Evolutionary conservation across 2,329 filamentous ascomycete genomes (phyloP).

Genomic region (Talaromyces sp.): DNA sequence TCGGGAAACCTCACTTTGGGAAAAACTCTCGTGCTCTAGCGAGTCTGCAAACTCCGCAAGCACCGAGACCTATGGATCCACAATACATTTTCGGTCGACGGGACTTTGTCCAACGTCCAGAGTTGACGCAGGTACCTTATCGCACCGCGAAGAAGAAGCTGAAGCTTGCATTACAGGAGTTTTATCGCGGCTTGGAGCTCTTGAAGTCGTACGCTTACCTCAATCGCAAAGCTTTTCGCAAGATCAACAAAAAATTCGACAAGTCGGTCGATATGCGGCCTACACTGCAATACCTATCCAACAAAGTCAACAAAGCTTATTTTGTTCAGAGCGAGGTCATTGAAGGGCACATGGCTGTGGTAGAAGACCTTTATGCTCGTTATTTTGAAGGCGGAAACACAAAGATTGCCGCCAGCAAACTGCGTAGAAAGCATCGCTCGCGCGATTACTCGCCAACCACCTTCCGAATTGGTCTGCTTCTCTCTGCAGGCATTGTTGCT

Average conservation of each 20-base stretch:
- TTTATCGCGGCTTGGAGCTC: constrained; percentile 85
- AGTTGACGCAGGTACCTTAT: constrained; percentile 67
- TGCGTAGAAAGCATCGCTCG: constrained; percentile 65
- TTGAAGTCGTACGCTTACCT: constrained; percentile 86
- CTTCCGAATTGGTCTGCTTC: constrained; percentile 60
- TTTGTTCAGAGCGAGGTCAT: constrained; percentile 87
- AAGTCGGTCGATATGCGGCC: constrained; percentile 79
- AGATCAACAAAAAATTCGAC: constrained; percentile 99
- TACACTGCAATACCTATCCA: constrained; percentile 75
- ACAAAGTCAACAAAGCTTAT: constrained; percentile 84
- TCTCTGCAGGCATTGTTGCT: constrained; percentile 66
- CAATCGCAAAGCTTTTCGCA: constrained; percentile 89
- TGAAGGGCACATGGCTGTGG: constrained; percentile 71
- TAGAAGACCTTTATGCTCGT: constrained; percentile 87
- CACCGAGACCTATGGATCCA: constrained; percentile 25
- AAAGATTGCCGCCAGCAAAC: constrained; percentile 83
- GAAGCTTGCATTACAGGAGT: constrained; percentile 86
- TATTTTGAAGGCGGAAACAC: constrained; percentile 94
- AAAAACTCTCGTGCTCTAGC: constrained; percentile 53
- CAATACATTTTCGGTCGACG: constrained; percentile 30
- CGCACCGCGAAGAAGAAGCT: constrained; percentile 84
- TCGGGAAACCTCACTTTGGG: constrained; percentile 46
- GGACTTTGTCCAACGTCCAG: constrained; percentile 48
- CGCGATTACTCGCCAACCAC: constrained; percentile 56
- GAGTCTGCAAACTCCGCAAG: constrained; percentile 39